Evolutionary conservation across 2,329 filamentous ascomycete species (phyloP), one percentile per base, ranked within the genome.

Genomic region (Thermoascus crustaceus): DNA sequence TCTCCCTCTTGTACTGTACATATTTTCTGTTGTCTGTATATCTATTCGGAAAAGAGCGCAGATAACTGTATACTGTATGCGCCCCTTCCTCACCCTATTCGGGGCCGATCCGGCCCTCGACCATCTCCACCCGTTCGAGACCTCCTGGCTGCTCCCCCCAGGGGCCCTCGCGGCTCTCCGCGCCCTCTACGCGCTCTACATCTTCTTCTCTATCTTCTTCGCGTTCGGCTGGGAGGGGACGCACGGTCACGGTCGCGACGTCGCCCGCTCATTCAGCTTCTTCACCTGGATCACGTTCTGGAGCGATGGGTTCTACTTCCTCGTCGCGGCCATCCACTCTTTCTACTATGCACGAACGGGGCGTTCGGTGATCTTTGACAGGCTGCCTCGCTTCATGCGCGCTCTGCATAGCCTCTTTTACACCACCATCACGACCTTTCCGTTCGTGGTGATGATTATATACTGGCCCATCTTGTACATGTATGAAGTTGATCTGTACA

Each of bases 281-380:
- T 93, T 94, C 67, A 93, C 86, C 18, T 69, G 79, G 51, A 67
- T 91, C 39, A 85, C 82, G 7, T 91, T 81, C 69, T 91, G 83
- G 83, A 84, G 84, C 2, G 63, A 89, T 22, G 78, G 75, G 16
- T 89, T 88, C 64, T 94, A 93, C 68, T 80, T 81, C 55, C 68
- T 78, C 38, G 65, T 80, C 50, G 70, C 81, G 1, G 69, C 80
- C 11, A 43, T 76, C 11, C 85, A 93, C 65, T 86, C 82, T 4
- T 63, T 76, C 34, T 71, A 69, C 31, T 91, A 89, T 63, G 72
- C 73, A 8, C 60, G 64, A 26, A 63, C 62, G 18, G 70, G 73
- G 29, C 53, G 57, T 3, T 64, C 76, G 0, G 61, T 65, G 23
- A 67, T 82, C 4, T 71, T 82, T 45, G 68, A 76, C 49, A 61